Percentiles rank a stretch among this genome's conserved stretches.
phyloP scores from a whole-genome alignment of 1,139 yeast genomes.

The Geotrichum reessii region DNA sequence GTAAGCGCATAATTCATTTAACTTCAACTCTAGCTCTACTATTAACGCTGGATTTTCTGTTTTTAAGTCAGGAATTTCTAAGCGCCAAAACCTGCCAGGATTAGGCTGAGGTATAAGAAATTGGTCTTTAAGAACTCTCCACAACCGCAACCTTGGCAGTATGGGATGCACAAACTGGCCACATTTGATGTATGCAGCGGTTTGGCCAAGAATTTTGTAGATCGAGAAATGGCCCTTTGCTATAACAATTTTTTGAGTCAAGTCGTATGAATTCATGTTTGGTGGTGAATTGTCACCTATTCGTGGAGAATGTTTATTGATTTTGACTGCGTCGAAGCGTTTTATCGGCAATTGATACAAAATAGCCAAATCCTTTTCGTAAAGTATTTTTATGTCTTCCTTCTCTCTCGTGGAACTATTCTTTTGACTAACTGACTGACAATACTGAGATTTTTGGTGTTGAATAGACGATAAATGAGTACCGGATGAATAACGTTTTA shows the following conservation, averaged over 20 bases:
- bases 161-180: conserved; percentile 61
- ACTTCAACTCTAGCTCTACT: not conserved
- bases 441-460: not conserved
- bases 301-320: not conserved
- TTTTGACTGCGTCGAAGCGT: not conserved
- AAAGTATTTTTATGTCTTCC: not conserved
- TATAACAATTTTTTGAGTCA: conserved; percentile 12
- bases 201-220: conserved; percentile 58
- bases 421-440: not conserved
- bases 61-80: conserved; percentile 36
- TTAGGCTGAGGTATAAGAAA: conserved; percentile 61
- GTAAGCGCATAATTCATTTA: conserved; percentile 1
- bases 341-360: conserved; percentile 6
- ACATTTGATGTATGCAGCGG: conserved; percentile 59
- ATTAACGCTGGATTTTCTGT: not conserved
- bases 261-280: not conserved
- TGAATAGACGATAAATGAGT: not conserved
- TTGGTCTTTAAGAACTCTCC: conserved; percentile 48
- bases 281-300: not conserved
- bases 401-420: not conserved
- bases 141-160: conserved; percentile 53
- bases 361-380: not conserved
- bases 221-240: conserved; percentile 52
- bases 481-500: not conserved
- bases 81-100: conserved; percentile 70